phyloP scores from a whole-genome alignment of 164 flowering plant species.

The Buxus sempervirens region DNA sequence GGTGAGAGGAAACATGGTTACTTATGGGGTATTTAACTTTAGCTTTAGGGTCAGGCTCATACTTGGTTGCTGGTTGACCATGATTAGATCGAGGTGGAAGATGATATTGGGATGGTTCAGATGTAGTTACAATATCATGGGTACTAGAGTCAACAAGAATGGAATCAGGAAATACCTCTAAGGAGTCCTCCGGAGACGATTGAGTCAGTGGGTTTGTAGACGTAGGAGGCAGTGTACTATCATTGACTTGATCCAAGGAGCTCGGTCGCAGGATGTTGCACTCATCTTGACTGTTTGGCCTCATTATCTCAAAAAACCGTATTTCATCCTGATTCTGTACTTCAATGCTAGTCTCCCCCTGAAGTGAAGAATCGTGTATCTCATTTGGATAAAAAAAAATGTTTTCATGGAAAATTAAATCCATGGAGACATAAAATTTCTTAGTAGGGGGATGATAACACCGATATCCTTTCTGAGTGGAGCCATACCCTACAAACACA shows the following conservation, averaged over 20 bases:
- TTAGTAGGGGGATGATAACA: constrained; percentile 5
- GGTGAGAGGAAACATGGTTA: constrained; percentile 3
- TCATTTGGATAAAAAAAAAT: background rate
- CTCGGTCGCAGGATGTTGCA: too few species aligned
- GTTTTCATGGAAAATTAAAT: constrained; percentile 8
- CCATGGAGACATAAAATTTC: constrained; percentile 6
- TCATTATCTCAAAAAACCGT: background rate
- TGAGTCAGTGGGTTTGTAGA: background rate
- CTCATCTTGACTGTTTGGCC: background rate
- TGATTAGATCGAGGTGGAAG: background rate
- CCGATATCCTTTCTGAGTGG: constrained; percentile 5
- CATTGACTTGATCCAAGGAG: background rate
- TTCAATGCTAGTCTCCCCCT: constrained; percentile 1
- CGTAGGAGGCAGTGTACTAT: constrained; percentile 4
- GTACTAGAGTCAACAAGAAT: background rate
- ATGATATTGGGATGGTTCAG: constrained; percentile 1
- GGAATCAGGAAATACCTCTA: background rate
- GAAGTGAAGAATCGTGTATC: background rate
- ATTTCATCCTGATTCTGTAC: constrained; percentile 1
- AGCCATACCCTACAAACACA: constrained; percentile 7
- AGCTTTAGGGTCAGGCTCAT: background rate
- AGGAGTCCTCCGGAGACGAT: background rate
- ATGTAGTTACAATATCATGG: background rate
- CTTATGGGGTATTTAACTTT: constrained; percentile 1
- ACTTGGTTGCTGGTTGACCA: background rate